Conservation (phyloP, 331 rosid species). For the Quercus tomentella region DNA sequence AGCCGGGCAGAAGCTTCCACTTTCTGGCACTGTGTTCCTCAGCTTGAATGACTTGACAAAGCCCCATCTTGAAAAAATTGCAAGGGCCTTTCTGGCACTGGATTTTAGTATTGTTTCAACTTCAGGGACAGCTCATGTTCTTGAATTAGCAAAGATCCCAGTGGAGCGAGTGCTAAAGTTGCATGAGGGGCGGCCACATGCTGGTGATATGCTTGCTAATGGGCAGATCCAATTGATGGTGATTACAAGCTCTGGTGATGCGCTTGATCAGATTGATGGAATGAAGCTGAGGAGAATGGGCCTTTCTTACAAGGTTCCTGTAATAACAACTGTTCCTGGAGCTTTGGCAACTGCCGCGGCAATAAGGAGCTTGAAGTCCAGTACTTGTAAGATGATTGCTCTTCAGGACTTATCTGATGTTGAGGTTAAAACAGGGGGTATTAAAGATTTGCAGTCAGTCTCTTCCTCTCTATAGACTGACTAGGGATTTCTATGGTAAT, state of each 20-base stretch:
- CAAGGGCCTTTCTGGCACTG: constrained; percentile 60
- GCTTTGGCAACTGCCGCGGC: constrained; percentile 95
- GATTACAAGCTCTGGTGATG: constrained; percentile 90
- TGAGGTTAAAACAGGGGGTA: constrained; percentile 24
- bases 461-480: constrained; percentile 14
- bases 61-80: constrained; percentile 81
- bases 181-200: constrained; percentile 96
- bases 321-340: constrained; percentile 87
- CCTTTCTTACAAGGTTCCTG: constrained; percentile 87
- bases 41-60: constrained; percentile 88
- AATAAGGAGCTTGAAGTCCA: constrained; percentile 71
- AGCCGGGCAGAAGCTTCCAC: constrained; percentile 82
- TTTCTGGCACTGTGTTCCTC: constrained; percentile 81
- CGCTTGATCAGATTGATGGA: constrained; percentile 92
- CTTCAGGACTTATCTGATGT: constrained; percentile 67
- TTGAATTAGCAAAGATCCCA: constrained; percentile 53
- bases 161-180: constrained; percentile 78
- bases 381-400: constrained; percentile 68
- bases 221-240: constrained; percentile 96
- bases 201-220: constrained; percentile 92
- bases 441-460: constrained; percentile 24
- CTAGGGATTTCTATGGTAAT: constrained; percentile 30
- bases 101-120: constrained; percentile 80
- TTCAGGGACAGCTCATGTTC: constrained; percentile 79
- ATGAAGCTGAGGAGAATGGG: constrained; percentile 79